phyloP scores from a whole-genome alignment of 2,329 filamentous ascomycete species.

The Diplodia intermedia region DNA sequence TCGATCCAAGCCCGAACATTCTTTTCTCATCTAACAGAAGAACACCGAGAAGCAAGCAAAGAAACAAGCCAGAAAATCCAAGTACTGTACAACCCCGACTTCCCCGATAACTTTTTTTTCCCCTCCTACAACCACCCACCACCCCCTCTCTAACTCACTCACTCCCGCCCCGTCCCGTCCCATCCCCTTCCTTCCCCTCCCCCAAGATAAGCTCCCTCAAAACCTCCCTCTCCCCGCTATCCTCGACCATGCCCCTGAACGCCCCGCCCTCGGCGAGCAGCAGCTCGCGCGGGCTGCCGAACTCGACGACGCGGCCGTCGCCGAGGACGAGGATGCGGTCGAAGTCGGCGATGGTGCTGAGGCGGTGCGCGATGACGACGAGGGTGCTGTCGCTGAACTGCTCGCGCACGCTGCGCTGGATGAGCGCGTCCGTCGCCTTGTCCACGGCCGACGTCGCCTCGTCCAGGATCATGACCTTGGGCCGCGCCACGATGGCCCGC shows the following conservation, averaged over 20 bases:
- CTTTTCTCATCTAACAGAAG: neutral
- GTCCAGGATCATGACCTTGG: constrained; percentile 80
- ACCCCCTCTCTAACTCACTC: neutral
- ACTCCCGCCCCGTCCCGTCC: neutral
- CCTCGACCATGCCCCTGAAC: constrained; percentile 31
- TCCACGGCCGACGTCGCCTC: constrained; percentile 73
- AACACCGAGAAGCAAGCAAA: neutral
- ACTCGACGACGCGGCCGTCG: constrained; percentile 39
- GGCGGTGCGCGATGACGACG: constrained; percentile 41
- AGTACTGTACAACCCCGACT: neutral
- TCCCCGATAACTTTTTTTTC: neutral
- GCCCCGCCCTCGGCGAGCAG: constrained; percentile 16
- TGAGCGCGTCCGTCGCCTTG: constrained; percentile 37
- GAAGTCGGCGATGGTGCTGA: constrained; percentile 39
- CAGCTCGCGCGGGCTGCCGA: constrained; percentile 25
- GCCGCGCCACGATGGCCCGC: constrained; percentile 51
- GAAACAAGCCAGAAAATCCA: neutral
- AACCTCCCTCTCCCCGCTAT: constrained; percentile 25
- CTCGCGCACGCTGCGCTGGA: constrained; percentile 36
- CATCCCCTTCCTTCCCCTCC: neutral
- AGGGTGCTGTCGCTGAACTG: constrained; percentile 38
- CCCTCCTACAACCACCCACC: neutral
- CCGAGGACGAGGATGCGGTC: constrained; percentile 40
- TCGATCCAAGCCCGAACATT: neutral
- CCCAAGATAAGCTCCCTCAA: constrained; percentile 26